Evolutionary conservation across 2,329 filamentous ascomycete genomes (phyloP).

Genomic region (Teratosphaeria viscida): DNA sequence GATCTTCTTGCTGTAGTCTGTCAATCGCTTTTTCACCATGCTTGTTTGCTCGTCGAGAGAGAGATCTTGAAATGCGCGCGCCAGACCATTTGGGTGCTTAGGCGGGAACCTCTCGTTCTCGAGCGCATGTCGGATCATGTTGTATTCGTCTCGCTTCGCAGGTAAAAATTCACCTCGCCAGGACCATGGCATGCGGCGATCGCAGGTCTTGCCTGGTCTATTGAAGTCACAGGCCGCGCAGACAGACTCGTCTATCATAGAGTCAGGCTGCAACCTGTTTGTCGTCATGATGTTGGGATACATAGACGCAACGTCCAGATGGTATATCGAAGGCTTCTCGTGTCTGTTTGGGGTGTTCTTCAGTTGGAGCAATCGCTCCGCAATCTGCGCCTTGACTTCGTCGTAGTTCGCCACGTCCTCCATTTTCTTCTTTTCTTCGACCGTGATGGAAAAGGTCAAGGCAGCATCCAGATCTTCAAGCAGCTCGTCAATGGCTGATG

Average conservation of each 20-base stretch:
- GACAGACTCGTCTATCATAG: constrained; percentile 95
- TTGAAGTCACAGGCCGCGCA: constrained; percentile 99
- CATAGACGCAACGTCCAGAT: constrained; percentile 98
- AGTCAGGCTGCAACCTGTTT: constrained; percentile 91
- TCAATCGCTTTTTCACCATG: constrained; percentile 75
- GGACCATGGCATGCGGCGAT: constrained; percentile 87
- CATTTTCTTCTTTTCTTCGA: constrained; percentile 44
- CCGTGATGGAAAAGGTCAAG: constrained; percentile 62
- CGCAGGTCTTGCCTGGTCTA: constrained; percentile 90
- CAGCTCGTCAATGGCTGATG: constrained; percentile 80
- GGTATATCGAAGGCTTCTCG: constrained; percentile 87
- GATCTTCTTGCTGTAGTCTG: constrained; percentile 93
- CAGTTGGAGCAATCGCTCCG: constrained; percentile 56
- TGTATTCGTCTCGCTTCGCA: constrained; percentile 95
- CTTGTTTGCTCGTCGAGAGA: constrained; percentile 69
- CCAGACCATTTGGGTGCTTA: constrained; percentile 56
- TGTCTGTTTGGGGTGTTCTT: constrained; percentile 74
- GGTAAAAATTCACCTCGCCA: constrained; percentile 97
- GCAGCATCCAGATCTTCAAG: constrained; percentile 78
- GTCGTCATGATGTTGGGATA: constrained; percentile 99
- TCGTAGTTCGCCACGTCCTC: constrained; percentile 43
- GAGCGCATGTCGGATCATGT: constrained; percentile 89
- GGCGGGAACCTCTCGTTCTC: constrained; percentile 88
- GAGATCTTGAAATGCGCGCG: constrained; percentile 70
- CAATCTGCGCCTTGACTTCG: constrained; percentile 69